Percentiles rank a stretch among this genome's conserved stretches.
Evolutionary conservation across 441 rosid species (phyloP).

Genomic region (Erysimum cheiri): DNA sequence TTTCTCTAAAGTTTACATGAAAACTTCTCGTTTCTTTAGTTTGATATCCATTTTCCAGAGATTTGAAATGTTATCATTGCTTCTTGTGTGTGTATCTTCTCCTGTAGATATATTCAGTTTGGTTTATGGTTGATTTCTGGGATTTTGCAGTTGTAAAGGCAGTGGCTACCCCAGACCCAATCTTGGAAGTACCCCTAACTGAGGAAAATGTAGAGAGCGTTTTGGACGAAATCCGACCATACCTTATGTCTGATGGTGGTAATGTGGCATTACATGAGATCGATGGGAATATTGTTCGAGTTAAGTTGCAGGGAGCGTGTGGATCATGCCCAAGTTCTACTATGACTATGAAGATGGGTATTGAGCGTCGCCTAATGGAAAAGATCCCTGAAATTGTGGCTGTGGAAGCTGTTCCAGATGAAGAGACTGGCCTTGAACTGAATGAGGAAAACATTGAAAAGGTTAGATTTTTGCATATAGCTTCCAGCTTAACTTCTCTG

Average conservation of each 20-base stretch:
- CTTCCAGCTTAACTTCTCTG: conserved; percentile 3
- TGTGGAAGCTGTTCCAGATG: conserved; percentile 80
- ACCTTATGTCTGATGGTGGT: conserved; percentile 95
- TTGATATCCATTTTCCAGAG: conserved; percentile 2
- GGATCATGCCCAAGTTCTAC: conserved; percentile 94
- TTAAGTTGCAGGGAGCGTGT: conserved; percentile 96
- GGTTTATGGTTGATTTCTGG: conserved; percentile 9
- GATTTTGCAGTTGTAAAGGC: conserved; percentile 66
- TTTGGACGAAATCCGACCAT: conserved; percentile 84
- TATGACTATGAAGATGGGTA: conserved; percentile 93
- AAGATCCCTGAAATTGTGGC: conserved; percentile 93
- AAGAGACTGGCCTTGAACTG: conserved; percentile 90
- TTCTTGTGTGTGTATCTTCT: background rate
- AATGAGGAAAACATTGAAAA: conserved; percentile 87
- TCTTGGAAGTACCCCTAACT: conserved; percentile 71
- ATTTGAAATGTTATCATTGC: background rate
- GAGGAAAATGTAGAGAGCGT: conserved; percentile 84
- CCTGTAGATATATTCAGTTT: background rate
- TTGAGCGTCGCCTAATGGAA: conserved; percentile 93
- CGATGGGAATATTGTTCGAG: conserved; percentile 86
- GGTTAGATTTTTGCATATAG: conserved; percentile 49
- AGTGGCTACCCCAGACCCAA: conserved; percentile 76
- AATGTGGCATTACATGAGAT: conserved; percentile 94
- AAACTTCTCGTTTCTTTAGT: background rate
- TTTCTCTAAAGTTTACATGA: background rate